A percentile compares a stretch with the other conserved stretches of the same genome.
phyloP scores from a whole-genome alignment of 208 protist species.

The Naegleria lovaniensis region DNA sequence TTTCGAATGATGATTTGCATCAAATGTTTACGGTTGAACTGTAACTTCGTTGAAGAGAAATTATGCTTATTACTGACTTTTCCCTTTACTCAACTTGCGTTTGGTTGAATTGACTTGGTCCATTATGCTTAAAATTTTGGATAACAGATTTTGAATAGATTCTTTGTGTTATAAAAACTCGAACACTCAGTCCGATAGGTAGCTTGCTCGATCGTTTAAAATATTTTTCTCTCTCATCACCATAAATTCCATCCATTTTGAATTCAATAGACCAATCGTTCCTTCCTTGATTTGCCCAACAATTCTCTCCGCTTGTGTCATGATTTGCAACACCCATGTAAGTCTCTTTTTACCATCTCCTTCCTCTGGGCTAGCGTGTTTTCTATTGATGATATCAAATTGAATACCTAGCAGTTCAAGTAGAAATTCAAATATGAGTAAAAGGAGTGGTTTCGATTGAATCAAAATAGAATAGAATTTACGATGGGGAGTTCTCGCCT shows the following conservation, averaged over 20 bases:
- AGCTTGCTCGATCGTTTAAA: neutral
- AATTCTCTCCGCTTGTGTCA: neutral
- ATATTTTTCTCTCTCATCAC: neutral
- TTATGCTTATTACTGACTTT: neutral
- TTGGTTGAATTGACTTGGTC: neutral
- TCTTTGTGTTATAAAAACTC: too few species aligned
- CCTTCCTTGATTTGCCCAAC: neutral
- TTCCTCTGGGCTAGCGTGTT: neutral
- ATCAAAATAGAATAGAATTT: neutral
- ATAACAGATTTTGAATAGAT: too few species aligned
- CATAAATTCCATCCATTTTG: neutral
- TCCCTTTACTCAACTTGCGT: neutral
- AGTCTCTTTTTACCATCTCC: neutral
- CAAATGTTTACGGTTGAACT: neutral
- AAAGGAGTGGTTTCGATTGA: neutral
- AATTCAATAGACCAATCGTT: neutral
- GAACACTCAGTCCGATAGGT: too few species aligned
- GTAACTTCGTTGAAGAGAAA: neutral
- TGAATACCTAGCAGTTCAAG: neutral
- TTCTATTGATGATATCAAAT: neutral
- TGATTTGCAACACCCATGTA: neutral
- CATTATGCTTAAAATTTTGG: too few species aligned
- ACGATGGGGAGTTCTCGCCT: neutral
- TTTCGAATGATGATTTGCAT: neutral
- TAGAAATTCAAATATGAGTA: neutral